Conservation (phyloP, 805 yeast species). For the Candida ortonii region DNA sequence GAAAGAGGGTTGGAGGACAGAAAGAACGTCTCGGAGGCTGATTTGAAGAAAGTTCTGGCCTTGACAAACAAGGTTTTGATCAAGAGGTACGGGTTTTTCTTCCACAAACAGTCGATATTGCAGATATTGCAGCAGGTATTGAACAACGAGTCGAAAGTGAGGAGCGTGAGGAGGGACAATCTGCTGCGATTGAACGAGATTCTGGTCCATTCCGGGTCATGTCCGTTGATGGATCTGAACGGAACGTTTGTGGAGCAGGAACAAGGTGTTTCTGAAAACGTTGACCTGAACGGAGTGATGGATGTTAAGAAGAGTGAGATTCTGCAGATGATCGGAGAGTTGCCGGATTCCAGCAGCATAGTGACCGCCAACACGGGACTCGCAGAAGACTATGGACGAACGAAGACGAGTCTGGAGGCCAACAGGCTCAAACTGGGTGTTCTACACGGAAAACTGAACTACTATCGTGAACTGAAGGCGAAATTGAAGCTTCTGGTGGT, state of each 20-base stretch:
- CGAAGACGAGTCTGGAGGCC: constrained; percentile 13
- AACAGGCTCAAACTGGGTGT: constrained; percentile 17
- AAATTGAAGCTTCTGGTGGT: constrained; percentile 13
- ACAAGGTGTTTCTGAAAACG: constrained; percentile 16
- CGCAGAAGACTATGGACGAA: constrained; percentile 25
- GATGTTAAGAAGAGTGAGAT: constrained; percentile 23
- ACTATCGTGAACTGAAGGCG: constrained; percentile 18
- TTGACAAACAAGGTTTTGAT: constrained; percentile 11
- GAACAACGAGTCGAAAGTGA: constrained; percentile 21
- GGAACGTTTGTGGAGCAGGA: constrained; percentile 17
- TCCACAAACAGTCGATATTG: constrained; percentile 30
- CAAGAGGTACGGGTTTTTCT: constrained; percentile 24
- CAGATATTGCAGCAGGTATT: constrained; percentile 31
- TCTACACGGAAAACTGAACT: constrained; percentile 14
- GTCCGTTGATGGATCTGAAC: constrained; percentile 23
- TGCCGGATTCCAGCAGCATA: constrained; percentile 27
- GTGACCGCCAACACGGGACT: constrained; percentile 20
- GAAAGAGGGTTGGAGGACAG: constrained; percentile 8
- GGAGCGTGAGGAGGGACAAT: constrained; percentile 17
- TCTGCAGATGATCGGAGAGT: constrained; percentile 26
- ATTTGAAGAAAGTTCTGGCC: constrained; percentile 12
- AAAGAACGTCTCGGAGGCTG: constrained; percentile 9
- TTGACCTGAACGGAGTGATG: constrained; percentile 25
- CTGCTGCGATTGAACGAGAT: constrained; percentile 28
- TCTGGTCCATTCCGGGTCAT: constrained; percentile 23